Conservation (phyloP, 2,329 filamentous ascomycete species). For the Paramyrothecium roridum region DNA sequence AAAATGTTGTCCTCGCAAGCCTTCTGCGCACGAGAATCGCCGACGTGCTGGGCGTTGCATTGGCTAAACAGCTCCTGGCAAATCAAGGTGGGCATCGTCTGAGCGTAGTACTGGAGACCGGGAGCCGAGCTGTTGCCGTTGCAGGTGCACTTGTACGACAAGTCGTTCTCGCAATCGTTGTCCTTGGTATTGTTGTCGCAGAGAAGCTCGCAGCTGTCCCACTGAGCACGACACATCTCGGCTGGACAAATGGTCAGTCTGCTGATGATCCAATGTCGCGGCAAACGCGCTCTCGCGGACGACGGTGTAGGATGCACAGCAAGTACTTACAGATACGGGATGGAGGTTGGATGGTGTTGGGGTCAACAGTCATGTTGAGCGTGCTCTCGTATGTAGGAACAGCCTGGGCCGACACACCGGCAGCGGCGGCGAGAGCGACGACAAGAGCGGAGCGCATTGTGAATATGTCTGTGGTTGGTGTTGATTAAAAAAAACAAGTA, state of each 20-base stretch:
- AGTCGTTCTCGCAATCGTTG: slow-evolving; percentile 43
- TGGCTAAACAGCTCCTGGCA: slow-evolving; percentile 45
- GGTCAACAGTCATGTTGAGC: slow-evolving; percentile 39
- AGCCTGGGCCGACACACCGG: slow-evolving; percentile 36
- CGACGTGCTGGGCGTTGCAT: slow-evolving; percentile 42
- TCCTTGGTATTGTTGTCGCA: slow-evolving; percentile 34
- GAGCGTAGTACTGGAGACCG: slow-evolving; percentile 49
- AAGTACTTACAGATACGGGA: slow-evolving; percentile 33
- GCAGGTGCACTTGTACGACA: slow-evolving; percentile 49
- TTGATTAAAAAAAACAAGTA: background rate
- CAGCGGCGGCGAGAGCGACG: slow-evolving; percentile 41
- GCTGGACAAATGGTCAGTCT: slow-evolving; percentile 29
- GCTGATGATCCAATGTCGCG: background rate
- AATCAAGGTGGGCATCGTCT: slow-evolving; percentile 51
- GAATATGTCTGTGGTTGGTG: slow-evolving; percentile 10
- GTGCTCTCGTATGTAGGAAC: slow-evolving; percentile 37
- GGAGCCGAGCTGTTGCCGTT: slow-evolving; percentile 42
- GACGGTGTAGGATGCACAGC: background rate
- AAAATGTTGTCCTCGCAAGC: slow-evolving; percentile 46
- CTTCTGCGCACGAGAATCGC: slow-evolving; percentile 38
- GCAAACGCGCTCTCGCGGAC: background rate
- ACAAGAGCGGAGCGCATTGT: slow-evolving; percentile 39
- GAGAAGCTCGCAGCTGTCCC: slow-evolving; percentile 46
- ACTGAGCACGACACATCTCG: slow-evolving; percentile 49
- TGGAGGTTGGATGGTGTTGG: slow-evolving; percentile 26